Conservation (phyloP, 345 rosid species). For the Moricandia arvensis region DNA sequence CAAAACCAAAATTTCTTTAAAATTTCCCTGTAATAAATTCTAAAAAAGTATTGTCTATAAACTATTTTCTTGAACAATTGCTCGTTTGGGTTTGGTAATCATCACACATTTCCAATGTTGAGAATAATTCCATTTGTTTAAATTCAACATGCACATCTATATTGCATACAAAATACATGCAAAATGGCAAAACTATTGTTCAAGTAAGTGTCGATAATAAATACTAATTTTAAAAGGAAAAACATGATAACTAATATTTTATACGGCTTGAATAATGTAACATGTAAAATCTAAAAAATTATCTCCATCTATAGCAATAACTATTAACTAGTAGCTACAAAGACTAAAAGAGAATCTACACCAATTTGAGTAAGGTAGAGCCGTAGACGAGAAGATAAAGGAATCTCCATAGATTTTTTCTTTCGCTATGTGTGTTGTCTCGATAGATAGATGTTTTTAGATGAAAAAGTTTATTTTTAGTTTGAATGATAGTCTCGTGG, state of each 20-base stretch:
- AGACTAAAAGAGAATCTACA: neutral
- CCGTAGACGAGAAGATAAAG: neutral
- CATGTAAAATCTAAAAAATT: neutral
- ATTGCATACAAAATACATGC: neutral
- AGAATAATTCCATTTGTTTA: neutral
- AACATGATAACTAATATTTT: neutral
- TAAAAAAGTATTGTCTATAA: neutral
- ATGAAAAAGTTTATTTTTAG: neutral
- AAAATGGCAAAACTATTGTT: neutral
- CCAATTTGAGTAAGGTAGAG: neutral
- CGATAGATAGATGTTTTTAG: neutral
- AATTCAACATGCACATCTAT: neutral
- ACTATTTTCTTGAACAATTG: neutral
- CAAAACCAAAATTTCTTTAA: neutral
- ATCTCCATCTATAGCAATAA: neutral
- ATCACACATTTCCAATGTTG: neutral
- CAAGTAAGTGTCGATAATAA: neutral
- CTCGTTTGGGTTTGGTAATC: neutral
- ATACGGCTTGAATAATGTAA: neutral
- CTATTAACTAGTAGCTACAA: neutral
- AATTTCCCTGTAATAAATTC: neutral
- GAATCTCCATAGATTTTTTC: neutral
- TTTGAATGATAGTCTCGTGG: neutral
- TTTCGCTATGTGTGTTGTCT: neutral
- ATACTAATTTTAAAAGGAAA: neutral